A percentile compares a stretch with the other conserved stretches of the same genome.
Evolutionary conservation across 345 rosid species (phyloP).

Genomic region (Sonneratia caseolaris): DNA sequence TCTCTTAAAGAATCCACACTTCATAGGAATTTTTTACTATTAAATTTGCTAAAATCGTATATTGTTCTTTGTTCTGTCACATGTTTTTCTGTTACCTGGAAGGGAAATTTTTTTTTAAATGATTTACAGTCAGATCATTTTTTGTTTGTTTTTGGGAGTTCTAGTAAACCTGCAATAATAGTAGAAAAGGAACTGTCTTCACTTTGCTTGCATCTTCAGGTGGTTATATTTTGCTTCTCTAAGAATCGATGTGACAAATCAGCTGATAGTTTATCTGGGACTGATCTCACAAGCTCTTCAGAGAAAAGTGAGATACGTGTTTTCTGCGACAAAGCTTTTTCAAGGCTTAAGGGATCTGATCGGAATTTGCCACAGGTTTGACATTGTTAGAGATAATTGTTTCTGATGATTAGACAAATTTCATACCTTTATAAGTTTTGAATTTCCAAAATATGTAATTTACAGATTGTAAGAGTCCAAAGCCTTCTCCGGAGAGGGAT

Average conservation of each 20-base stretch:
- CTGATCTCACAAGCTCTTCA: slow-evolving; percentile 68
- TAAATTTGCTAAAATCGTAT: not conserved
- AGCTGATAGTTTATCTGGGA: slow-evolving; percentile 60
- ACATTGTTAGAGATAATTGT: slow-evolving; percentile 9
- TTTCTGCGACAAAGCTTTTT: slow-evolving; percentile 94
- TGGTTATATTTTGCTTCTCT: slow-evolving; percentile 88
- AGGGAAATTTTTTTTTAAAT: not conserved
- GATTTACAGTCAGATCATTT: not conserved
- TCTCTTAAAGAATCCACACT: not conserved
- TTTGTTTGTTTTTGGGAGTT: not conserved
- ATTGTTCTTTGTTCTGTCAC: not conserved
- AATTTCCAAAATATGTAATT: slow-evolving; percentile 14
- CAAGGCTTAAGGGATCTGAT: slow-evolving; percentile 91
- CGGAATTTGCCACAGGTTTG: slow-evolving; percentile 90
- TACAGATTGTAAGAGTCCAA: slow-evolving; percentile 85
- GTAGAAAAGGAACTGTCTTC: slow-evolving; percentile 5
- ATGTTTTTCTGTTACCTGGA: not conserved
- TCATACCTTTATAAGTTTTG: slow-evolving; percentile 6
- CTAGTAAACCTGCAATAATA: not conserved
- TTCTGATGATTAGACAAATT: slow-evolving; percentile 7
- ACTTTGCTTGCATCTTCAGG: slow-evolving; percentile 34
- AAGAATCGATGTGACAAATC: slow-evolving; percentile 93
- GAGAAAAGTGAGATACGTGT: slow-evolving; percentile 85
- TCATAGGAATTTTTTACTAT: not conserved
- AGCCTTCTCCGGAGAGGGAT: slow-evolving; percentile 82